These are phyloP conservation scores for Cystofilobasidium ferigula DNA, from an alignment of 768 basidiomycete species.

Conservation along the genomic window DNA sequence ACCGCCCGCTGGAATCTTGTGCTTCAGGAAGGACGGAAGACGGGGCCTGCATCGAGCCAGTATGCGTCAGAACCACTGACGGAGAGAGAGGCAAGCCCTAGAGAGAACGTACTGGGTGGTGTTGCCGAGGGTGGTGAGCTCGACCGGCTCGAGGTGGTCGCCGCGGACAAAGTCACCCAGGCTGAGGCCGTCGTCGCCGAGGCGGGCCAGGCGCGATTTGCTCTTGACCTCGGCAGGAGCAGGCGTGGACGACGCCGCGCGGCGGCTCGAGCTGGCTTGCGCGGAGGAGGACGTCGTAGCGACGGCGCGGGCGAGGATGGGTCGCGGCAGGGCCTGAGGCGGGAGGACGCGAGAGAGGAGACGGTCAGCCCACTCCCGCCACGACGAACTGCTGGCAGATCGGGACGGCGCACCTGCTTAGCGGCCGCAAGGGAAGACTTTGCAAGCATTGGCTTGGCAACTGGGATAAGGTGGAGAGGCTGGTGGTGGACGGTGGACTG, in stretches of 20 bases:
- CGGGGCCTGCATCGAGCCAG: conserved; percentile 51
- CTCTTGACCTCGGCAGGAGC: too few species aligned
- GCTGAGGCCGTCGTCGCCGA: conserved; percentile 48
- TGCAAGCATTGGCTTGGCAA: too few species aligned
- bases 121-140: conserved; percentile 51
- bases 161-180: conserved; percentile 73
- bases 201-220: conserved; percentile 8
- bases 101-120: conserved; percentile 49
- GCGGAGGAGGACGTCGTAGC: conserved; percentile 8
- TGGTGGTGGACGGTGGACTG: too few species aligned
- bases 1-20: conserved; percentile 74
- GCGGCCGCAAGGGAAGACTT: too few species aligned
- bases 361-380: neutral
- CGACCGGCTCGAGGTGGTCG: conserved; percentile 40
- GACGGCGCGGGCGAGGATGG: neutral
- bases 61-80: neutral
- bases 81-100: neutral
- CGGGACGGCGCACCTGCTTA: too few species aligned
- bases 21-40: conserved; percentile 77
- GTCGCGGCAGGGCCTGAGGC: neutral
- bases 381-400: neutral
- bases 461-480: too few species aligned
- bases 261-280: neutral
- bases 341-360: neutral
- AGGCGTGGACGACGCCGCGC: conserved; percentile 9